Evolutionary conservation across 1,139 yeast genomes (phyloP).

Genomic region (Saccharomyces hybrid): DNA sequence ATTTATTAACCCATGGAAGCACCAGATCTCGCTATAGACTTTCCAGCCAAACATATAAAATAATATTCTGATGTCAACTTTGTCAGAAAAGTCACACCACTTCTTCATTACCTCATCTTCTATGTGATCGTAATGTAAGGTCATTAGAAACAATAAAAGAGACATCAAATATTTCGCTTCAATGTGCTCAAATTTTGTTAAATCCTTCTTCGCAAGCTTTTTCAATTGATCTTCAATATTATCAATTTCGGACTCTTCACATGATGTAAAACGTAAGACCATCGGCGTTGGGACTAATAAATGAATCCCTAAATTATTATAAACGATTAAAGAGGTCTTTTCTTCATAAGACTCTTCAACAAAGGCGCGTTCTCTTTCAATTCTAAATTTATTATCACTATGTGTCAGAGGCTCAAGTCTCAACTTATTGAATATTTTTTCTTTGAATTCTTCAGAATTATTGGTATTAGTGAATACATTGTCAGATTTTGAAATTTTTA

Average conservation of each 20-base stretch:
- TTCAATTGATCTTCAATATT: conserved; percentile 16
- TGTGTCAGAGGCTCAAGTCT: conserved; percentile 18
- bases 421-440: conserved; percentile 19
- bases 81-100: conserved; percentile 18
- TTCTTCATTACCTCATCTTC: conserved; percentile 11
- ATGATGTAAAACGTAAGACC: conserved; percentile 17
- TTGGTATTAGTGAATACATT: conserved; percentile 9
- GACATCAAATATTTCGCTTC: conserved; percentile 19
- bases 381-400: conserved; percentile 15
- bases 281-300: conserved; percentile 14
- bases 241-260: conserved; percentile 19
- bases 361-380: conserved; percentile 20
- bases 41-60: conserved; percentile 21
- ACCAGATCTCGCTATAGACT: conserved; percentile 28
- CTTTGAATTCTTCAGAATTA: conserved; percentile 5
- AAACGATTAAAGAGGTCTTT: conserved; percentile 15
- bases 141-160: conserved; percentile 17
- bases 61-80: conserved; percentile 24
- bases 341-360: conserved; percentile 15
- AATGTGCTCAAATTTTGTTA: conserved; percentile 11
- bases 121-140: conserved; percentile 22
- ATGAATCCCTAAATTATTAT: conserved; percentile 16
- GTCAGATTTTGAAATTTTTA: conserved; percentile 10
- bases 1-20: conserved; percentile 22
- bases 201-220: conserved; percentile 1